A percentile compares a stretch with the other conserved stretches of the same genome.
Conservation (phyloP, 108 stramenopile species). For the Cyclotella distinguenda region DNA sequence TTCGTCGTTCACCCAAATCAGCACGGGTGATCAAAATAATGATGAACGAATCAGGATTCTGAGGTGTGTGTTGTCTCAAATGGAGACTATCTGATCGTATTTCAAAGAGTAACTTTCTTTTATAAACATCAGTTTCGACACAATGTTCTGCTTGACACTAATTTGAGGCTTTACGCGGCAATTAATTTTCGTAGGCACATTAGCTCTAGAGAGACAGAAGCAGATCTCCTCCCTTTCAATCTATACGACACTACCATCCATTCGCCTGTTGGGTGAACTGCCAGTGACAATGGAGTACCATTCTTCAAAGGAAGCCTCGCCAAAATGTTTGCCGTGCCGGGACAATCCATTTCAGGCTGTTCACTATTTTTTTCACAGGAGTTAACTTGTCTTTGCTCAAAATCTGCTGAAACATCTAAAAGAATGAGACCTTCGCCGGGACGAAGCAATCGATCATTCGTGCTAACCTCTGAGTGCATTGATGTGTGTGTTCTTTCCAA, state of each 20-base stretch:
- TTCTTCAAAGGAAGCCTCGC: slow-evolving; percentile 27
- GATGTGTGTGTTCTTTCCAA: neutral
- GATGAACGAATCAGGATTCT: slow-evolving; percentile 21
- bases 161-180: no score
- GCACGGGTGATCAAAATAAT: slow-evolving; percentile 4
- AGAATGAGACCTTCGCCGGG: slow-evolving; percentile 27
- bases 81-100: no score
- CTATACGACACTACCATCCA: slow-evolving; percentile 50
- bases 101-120: no score
- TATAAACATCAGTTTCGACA: no score
- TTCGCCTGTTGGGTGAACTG: slow-evolving; percentile 41
- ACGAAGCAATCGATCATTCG: slow-evolving; percentile 1
- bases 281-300: slow-evolving; percentile 37
- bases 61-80: slow-evolving; percentile 38
- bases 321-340: slow-evolving; percentile 1
- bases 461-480: neutral
- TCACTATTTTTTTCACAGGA: neutral
- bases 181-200: slow-evolving; percentile 15
- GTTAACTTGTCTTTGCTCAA: neutral
- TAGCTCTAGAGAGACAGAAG: slow-evolving; percentile 9
- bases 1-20: slow-evolving; percentile 24
- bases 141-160: no score
- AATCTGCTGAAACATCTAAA: neutral
- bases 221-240: slow-evolving; percentile 20
- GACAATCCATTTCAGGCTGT: neutral